Base-by-base conservation (phyloP, 306 rosid genomes). In the Benincasa hispida region DNA sequence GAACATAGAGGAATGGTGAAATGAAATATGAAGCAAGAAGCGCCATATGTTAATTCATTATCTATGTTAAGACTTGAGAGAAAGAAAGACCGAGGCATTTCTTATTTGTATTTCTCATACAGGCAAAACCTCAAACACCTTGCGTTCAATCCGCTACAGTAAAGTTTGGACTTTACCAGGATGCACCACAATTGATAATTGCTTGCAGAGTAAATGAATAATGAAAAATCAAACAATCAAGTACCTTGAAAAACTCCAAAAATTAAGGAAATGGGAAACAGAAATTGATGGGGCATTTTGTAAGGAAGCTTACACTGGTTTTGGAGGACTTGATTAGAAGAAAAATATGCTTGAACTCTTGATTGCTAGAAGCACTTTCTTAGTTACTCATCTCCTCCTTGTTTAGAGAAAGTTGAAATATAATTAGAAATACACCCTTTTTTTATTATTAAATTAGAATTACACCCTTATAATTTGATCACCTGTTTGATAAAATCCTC, bases 141-240 rank as follows among this genome's bases (percentile, higher is more conserved):
- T 76, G 87, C 4, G 86, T 60, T 67, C 85, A 80, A 55, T 34
- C 8, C 9, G 30, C 11, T 27, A 19, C 37, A 10, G 19, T n/a
- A 28, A 68, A 30, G 54, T 47, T 34, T 34, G 45, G 35, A 84
- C 88, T n/a, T 55, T 81, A 90, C 97, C 97, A 91, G 50, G 98
- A 87, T 8, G 97, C 98, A 7, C 97, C 97, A 35, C 91, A 93
- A 73, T 90, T 90, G 89, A 93, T 88, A 45, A 91, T 96, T 47
- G 96, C 90, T 96, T 93, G 96, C 85, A 79, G 3, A 78, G 74
- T 0, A 30, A 25, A 55, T 25, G 6, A 11, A 79, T 11, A 11
- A 8, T 34, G 19, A 42, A 5, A 5, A 78, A 78, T 50, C 61
- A 15, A 77, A 57, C 53, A 34, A 47, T 65, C 4, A 42, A 70